Evolutionary conservation across 306 rosid genomes (phyloP).

Genomic region (Cicer cuneatum): DNA sequence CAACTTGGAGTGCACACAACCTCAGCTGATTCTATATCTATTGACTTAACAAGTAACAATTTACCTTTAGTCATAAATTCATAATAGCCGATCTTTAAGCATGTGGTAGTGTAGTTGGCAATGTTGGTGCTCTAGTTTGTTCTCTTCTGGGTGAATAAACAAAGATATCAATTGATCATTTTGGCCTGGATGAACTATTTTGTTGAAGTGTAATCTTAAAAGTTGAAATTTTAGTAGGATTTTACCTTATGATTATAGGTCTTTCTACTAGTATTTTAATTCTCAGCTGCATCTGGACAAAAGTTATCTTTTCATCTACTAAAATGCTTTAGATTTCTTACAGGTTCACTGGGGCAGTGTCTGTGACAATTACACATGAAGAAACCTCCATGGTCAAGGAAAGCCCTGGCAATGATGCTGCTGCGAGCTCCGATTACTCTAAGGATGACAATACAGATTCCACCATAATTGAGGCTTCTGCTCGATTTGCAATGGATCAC

Average conservation of each 20-base stretch:
- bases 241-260: neutral
- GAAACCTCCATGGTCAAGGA: slow-evolving; percentile 64
- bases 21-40: slow-evolving; percentile 20
- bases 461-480: slow-evolving; percentile 58
- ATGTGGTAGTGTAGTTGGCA: neutral
- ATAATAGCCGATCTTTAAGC: slow-evolving; percentile 27
- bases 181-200: slow-evolving; percentile 28
- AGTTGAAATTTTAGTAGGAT: slow-evolving; percentile 1
- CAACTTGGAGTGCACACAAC: slow-evolving; percentile 6
- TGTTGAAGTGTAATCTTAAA: neutral
- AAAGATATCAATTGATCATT: slow-evolving; percentile 19
- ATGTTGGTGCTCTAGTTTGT: neutral
- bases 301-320: neutral
- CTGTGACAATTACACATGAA: slow-evolving; percentile 47
- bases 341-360: slow-evolving; percentile 61
- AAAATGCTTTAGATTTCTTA: slow-evolving; percentile 37
- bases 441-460: slow-evolving; percentile 59
- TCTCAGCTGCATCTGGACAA: slow-evolving; percentile 19
- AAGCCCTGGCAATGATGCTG: slow-evolving; percentile 51
- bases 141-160: slow-evolving; percentile 18
- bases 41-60: slow-evolving; percentile 16
- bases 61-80: neutral
- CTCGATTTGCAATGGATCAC: slow-evolving; percentile 52
- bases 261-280: slow-evolving; percentile 31
- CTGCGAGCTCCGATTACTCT: slow-evolving; percentile 58